Evolutionary conservation across 371 early-diverging fungal genomes (phyloP).

Genomic region (Mortierella sp.): DNA sequence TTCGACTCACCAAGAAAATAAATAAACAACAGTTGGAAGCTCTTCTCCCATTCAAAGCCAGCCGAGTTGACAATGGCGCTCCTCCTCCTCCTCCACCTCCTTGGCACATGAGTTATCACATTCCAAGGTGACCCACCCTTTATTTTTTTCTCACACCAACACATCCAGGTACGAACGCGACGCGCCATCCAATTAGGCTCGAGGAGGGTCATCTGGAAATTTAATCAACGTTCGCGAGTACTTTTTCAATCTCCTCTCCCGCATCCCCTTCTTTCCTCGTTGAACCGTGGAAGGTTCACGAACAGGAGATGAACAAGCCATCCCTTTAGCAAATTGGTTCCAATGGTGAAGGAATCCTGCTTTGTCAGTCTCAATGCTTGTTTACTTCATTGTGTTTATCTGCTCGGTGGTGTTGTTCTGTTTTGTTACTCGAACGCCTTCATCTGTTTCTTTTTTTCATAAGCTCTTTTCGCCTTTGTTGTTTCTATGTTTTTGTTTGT

Average conservation of each 20-base stretch:
- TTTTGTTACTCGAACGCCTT: not conserved
- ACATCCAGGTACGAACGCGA: not conserved
- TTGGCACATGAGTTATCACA: too few species aligned
- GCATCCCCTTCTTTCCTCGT: not conserved
- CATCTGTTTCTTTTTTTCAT: too few species aligned
- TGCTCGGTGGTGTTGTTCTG: not conserved
- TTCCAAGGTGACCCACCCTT: too few species aligned
- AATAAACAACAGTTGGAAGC: too few species aligned
- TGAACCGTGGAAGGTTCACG: not conserved
- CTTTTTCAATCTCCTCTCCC: not conserved
- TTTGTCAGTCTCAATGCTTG: not conserved
- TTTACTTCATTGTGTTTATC: not conserved
- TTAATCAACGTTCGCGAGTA: not conserved
- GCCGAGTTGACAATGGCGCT: too few species aligned
- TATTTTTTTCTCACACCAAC: not conserved
- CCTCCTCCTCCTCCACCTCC: too few species aligned
- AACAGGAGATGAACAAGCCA: too few species aligned
- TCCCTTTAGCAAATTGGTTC: not conserved
- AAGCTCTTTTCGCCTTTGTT: not conserved
- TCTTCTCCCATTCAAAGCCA: too few species aligned
- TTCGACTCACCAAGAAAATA: too few species aligned
- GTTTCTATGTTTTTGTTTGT: not conserved
- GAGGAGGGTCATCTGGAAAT: not conserved
- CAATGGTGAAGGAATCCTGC: not conserved
- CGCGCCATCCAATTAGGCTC: not conserved